Percentiles rank a stretch among this genome's conserved stretches.
These are phyloP conservation scores for Daldinia eschscholtzii DNA, from an alignment of 2,329 filamentous ascomycete species.

Conservation along the genomic window DNA sequence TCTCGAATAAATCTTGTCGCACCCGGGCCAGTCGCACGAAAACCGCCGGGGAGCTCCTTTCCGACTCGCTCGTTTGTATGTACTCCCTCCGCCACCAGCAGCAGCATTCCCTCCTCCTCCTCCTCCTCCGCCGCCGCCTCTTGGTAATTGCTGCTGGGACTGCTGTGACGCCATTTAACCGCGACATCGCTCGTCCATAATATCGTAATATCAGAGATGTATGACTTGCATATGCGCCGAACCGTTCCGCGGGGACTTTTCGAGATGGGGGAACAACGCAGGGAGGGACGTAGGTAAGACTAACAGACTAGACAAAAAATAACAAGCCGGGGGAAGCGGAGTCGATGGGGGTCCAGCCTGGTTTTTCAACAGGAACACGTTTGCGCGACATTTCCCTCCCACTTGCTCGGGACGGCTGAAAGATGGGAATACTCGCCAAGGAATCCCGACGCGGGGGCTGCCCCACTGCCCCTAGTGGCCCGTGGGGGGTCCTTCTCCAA, in stretches of 20 bases:
- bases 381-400: constrained; percentile 39
- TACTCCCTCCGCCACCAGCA: constrained; percentile 25
- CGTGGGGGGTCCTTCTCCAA: constrained; percentile 26
- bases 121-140: constrained; percentile 12
- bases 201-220: constrained; percentile 22
- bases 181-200: constrained; percentile 47
- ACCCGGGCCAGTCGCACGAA: constrained; percentile 76
- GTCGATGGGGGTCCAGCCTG: constrained; percentile 48
- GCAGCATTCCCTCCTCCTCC: constrained; percentile 16
- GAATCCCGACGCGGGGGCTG: constrained; percentile 42
- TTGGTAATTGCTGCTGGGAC: constrained; percentile 56
- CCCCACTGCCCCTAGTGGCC: constrained; percentile 43
- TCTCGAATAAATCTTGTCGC: constrained; percentile 83
- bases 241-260: constrained; percentile 31
- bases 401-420: constrained; percentile 37
- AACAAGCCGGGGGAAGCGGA: constrained; percentile 35
- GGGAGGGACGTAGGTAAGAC: constrained; percentile 13
- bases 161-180: constrained; percentile 53
- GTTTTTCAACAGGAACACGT: constrained; percentile 40
- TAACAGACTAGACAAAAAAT: constrained; percentile 33
- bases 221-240: constrained; percentile 46
- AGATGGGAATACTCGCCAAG: constrained; percentile 38
- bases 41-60: constrained; percentile 66
- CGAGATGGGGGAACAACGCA: constrained; percentile 29
- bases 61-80: constrained; percentile 65